phyloP scores from a whole-genome alignment of 2,329 filamentous ascomycete species.

The Ophiostoma populinum region DNA sequence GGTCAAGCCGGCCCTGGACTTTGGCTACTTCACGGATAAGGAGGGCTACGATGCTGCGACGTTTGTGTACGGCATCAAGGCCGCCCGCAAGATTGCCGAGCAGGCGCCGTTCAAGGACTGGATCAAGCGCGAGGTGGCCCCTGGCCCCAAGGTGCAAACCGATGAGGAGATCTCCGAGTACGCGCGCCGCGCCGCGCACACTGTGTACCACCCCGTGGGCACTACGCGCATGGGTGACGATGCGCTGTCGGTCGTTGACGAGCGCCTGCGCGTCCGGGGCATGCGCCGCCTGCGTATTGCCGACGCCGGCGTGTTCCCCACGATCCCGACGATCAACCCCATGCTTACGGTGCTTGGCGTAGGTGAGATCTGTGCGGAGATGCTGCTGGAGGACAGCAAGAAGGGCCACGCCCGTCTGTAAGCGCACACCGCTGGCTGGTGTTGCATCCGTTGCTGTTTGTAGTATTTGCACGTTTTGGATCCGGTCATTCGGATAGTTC shows the following conservation, averaged over 20 bases:
- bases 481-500: too few relatives aligned
- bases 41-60: constrained; percentile 27
- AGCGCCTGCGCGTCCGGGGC: constrained; percentile 20
- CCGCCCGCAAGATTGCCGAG: constrained; percentile 9
- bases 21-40: constrained; percentile 16
- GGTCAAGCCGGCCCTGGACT: constrained; percentile 14
- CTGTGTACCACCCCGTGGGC: constrained; percentile 12
- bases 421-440: too few relatives aligned
- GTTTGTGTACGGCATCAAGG: constrained; percentile 11
- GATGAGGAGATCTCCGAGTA: constrained; percentile 12
- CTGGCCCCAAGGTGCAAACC: constrained; percentile 53
- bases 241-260: constrained; percentile 11
- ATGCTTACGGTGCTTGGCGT: constrained; percentile 73
- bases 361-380: constrained; percentile 69
- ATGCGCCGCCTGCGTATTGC: constrained; percentile 12
- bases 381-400: constrained; percentile 58
- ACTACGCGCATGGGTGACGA: constrained; percentile 13
- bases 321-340: constrained; percentile 12
- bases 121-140: constrained; percentile 23
- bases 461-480: too few relatives aligned
- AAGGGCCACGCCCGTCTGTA: neutral
- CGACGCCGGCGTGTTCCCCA: constrained; percentile 13
- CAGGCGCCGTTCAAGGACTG: constrained; percentile 11
- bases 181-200: constrained; percentile 10
- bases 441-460: too few relatives aligned